Evolutionary conservation across 2,329 filamentous ascomycete genomes (phyloP).

Genomic region (Alternaria dauci): DNA sequence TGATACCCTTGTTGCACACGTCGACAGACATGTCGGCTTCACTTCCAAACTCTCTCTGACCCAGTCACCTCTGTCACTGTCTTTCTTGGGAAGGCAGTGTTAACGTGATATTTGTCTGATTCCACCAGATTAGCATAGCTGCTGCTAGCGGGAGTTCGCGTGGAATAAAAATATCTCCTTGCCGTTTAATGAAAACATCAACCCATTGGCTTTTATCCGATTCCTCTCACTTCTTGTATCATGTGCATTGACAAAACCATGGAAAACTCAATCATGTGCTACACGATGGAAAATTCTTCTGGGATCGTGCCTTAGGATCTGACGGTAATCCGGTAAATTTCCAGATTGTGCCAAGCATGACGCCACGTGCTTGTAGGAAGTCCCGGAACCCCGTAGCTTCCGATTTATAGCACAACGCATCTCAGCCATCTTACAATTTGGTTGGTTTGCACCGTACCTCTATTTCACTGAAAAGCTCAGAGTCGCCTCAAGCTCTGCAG

Average conservation of each 20-base stretch:
- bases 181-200: conserved; percentile 6
- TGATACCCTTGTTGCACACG: conserved; percentile 35
- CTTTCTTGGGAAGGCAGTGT: conserved; percentile 23
- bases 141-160: conserved; percentile 9
- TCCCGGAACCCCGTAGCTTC: background rate
- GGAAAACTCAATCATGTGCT: background rate
- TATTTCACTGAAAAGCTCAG: background rate
- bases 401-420: background rate
- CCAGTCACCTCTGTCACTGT: conserved; percentile 50
- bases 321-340: background rate
- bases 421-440: background rate
- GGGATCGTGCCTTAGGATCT: background rate
- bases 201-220: background rate
- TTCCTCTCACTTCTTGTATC: background rate
- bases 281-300: background rate
- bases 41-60: conserved; percentile 42
- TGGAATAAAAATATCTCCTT: conserved; percentile 12
- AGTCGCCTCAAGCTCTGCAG: background rate
- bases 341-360: conserved; percentile 1
- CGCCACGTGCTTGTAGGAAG: background rate
- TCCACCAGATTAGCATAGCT: conserved; percentile 9
- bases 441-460: background rate
- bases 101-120: conserved; percentile 46
- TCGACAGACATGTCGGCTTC: conserved; percentile 22
- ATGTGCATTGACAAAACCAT: background rate